Percentiles rank a stretch among this genome's conserved stretches.
These are phyloP conservation scores for Canavalia ensiformis DNA, from an alignment of 306 rosid genomes.

Conservation along the genomic window DNA sequence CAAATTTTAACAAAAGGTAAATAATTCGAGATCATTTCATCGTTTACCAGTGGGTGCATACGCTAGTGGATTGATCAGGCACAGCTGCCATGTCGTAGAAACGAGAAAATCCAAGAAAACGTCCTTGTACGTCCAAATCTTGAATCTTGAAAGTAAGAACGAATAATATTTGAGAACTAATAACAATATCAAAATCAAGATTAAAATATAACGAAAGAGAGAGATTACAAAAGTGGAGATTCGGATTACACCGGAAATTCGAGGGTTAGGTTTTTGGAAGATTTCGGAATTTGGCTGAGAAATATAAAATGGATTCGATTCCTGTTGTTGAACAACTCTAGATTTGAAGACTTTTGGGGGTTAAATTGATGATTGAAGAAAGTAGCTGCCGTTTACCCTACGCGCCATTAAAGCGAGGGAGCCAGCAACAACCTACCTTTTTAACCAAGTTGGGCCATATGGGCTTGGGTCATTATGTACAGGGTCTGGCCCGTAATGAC, in stretches of 20 bases:
- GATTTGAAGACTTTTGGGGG: conserved; percentile 25
- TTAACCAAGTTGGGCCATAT: not conserved
- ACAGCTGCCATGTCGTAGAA: conserved; percentile 65
- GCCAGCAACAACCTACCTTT: conserved; percentile 18
- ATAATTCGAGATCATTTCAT: not conserved
- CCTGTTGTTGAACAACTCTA: conserved; percentile 29
- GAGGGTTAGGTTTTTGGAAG: not conserved
- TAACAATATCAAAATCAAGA: not conserved
- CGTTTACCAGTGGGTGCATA: conserved; percentile 85
- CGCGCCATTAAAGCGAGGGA: conserved; percentile 40
- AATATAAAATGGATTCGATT: conserved; percentile 8
- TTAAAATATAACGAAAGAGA: not conserved
- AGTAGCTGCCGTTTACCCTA: conserved; percentile 31
- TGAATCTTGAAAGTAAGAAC: not conserved
- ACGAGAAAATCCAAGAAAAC: not conserved
- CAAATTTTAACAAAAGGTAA: not conserved
- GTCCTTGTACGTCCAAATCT: conserved; percentile 45
- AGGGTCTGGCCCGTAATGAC: not conserved
- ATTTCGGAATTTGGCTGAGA: not conserved
- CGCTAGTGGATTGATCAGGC: conserved; percentile 59
- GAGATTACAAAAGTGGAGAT: not conserved
- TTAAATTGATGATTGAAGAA: conserved; percentile 38
- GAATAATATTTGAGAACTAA: conserved; percentile 35
- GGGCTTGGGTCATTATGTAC: not conserved
- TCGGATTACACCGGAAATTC: conserved; percentile 13